Evolutionary conservation across 192 early-diverging fungal species (phyloP).

Genomic region (Coemansia umbellata): DNA sequence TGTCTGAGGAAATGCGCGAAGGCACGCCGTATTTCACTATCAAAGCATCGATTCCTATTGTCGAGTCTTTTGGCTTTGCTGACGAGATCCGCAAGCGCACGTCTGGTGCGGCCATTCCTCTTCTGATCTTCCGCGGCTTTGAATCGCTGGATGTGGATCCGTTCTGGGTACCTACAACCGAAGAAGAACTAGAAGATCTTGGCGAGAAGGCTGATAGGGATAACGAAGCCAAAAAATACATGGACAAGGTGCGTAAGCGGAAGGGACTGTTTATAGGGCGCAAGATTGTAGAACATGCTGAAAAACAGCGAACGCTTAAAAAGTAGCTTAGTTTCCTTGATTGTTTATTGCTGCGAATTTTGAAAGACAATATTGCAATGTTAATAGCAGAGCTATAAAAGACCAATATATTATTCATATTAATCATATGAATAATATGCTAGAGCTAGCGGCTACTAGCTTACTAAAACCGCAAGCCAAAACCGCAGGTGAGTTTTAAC

Average conservation of each 20-base stretch:
- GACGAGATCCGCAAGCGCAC: slow-evolving; percentile 97
- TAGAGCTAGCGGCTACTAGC: too few species aligned
- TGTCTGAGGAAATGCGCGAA: slow-evolving; percentile 96
- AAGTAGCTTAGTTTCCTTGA: too few species aligned
- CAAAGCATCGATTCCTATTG: slow-evolving; percentile 80
- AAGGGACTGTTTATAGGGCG: slow-evolving; percentile 93
- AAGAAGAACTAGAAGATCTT: slow-evolving; percentile 96
- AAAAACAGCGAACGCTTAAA: slow-evolving; percentile 79
- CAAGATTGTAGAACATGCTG: slow-evolving; percentile 83
- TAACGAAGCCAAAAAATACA: slow-evolving; percentile 93
- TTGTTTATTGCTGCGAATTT: too few species aligned
- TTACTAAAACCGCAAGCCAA: too few species aligned
- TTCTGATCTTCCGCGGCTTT: slow-evolving; percentile 93
- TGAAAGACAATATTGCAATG: too few species aligned
- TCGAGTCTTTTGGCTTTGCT: slow-evolving; percentile 98
- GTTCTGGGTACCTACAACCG: slow-evolving; percentile 97
- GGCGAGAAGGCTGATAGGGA: slow-evolving; percentile 97
- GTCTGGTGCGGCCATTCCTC: slow-evolving; percentile 91
- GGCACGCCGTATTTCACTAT: slow-evolving; percentile 96
- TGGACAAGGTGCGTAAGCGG: slow-evolving; percentile 90
- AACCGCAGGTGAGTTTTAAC: too few species aligned
- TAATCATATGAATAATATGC: too few species aligned
- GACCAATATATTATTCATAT: too few species aligned
- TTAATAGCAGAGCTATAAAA: too few species aligned
- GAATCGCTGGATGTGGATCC: slow-evolving; percentile 91